These are phyloP conservation scores for Pseudodiploospora longispora DNA, from an alignment of 2,329 filamentous ascomycete species.

Conservation along the genomic window DNA sequence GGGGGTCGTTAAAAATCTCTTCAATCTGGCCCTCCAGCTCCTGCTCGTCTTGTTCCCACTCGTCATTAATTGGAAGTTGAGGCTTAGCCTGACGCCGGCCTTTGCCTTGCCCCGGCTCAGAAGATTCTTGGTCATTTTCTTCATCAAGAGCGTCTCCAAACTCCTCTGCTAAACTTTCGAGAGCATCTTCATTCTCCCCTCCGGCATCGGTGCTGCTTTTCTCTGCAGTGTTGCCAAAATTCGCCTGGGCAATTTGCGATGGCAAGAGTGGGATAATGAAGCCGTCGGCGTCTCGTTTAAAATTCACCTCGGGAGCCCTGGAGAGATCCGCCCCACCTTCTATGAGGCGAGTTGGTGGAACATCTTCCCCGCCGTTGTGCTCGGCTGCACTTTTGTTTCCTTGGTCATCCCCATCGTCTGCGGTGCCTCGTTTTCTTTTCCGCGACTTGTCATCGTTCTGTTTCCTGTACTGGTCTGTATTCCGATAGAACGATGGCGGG, in stretches of 20 bases:
- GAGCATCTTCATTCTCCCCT: constrained; percentile 18
- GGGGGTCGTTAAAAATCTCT: constrained; percentile 57
- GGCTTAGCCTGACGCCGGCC: constrained; percentile 24
- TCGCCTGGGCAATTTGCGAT: constrained; percentile 27
- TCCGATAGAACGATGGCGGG: constrained; percentile 73
- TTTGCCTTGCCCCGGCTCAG: constrained; percentile 12
- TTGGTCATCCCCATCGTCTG: constrained; percentile 14
- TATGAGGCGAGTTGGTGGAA: constrained; percentile 10
- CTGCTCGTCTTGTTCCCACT: constrained; percentile 56
- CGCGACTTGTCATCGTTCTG: constrained; percentile 40
- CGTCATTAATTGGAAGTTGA: constrained; percentile 50
- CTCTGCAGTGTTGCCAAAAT: constrained; percentile 14
- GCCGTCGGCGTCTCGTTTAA: constrained; percentile 55
- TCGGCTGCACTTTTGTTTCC: neutral
- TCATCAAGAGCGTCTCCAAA: constrained; percentile 35
- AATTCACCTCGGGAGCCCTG: constrained; percentile 25
- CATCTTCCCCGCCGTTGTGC: neutral
- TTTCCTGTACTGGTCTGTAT: constrained; percentile 51
- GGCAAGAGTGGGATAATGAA: constrained; percentile 55
- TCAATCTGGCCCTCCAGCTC: constrained; percentile 63
- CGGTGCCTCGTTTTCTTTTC: constrained; percentile 35
- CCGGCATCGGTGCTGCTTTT: constrained; percentile 7
- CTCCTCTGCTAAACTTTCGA: constrained; percentile 35
- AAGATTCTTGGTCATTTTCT: constrained; percentile 15
- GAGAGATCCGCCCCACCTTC: constrained; percentile 27